These are phyloP conservation scores for Articulospora tetracladia DNA, from an alignment of 495 filamentous ascomycete species.

Conservation along the genomic window DNA sequence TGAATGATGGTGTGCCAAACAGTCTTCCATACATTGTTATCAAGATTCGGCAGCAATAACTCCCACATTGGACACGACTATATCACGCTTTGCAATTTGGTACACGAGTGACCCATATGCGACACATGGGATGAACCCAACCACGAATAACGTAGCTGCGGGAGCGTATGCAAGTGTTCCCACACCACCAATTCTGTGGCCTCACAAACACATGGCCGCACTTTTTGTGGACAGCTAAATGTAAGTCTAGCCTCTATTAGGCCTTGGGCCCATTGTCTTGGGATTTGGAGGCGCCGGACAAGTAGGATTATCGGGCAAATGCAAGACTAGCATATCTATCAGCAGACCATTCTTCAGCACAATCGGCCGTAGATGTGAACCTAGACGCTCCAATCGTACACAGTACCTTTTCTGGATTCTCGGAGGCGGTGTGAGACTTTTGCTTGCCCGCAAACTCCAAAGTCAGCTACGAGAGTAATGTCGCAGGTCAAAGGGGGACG, in stretches of 20 bases:
- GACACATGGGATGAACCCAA: no score
- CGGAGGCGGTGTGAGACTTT: conserved; percentile 7
- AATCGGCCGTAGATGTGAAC: neutral
- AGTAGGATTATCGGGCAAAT: neutral
- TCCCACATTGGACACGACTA: no score
- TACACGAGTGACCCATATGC: no score
- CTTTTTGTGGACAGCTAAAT: neutral
- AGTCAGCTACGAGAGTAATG: neutral
- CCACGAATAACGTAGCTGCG: no score
- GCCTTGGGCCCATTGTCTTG: neutral
- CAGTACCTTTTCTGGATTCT: neutral
- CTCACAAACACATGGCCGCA: neutral
- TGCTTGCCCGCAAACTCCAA: neutral
- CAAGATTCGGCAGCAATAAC: no score
- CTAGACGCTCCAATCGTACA: conserved; percentile 3
- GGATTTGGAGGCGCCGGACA: neutral
- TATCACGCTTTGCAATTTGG: no score
- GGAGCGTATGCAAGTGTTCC: neutral
- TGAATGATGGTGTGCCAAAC: no score
- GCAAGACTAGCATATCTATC: neutral
- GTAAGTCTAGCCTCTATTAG: neutral
- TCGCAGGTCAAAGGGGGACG: neutral
- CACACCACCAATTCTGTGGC: neutral
- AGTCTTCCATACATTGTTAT: no score
- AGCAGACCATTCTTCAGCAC: conserved; percentile 12